Percentiles rank a stretch among this genome's conserved stretches.
phyloP scores from a whole-genome alignment of 176 grass and related monocot genomes.

The Hyparrhenia diplandra region DNA sequence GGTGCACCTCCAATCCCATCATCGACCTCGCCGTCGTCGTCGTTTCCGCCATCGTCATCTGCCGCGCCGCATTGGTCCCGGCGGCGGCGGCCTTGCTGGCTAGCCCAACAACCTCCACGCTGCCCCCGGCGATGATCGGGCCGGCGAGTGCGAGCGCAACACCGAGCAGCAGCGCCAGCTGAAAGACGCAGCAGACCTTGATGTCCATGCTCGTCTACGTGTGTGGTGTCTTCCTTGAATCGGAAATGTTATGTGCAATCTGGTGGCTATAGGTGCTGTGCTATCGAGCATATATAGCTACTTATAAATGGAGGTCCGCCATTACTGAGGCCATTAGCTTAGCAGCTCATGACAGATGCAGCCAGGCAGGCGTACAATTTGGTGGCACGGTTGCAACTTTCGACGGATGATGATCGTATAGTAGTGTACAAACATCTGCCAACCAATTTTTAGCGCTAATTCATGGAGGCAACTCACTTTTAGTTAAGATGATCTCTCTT shows the following conservation, averaged over 20 bases:
- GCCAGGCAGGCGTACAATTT: neutral
- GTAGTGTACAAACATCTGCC: neutral
- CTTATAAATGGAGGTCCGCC: neutral
- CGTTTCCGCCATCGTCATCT: too few species aligned
- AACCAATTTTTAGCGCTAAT: slow-evolving; percentile 21
- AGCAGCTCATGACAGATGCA: neutral
- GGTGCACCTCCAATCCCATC: slow-evolving; percentile 19
- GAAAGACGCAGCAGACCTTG: neutral
- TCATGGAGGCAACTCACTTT: neutral
- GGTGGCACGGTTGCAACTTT: slow-evolving; percentile 15
- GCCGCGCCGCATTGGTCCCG: neutral
- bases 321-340: too few species aligned
- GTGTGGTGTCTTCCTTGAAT: neutral
- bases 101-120: neutral
- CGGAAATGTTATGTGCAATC: neutral
- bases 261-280: neutral
- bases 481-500: neutral
- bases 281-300: neutral
- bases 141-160: neutral
- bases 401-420: neutral
- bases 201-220: slow-evolving; percentile 7
- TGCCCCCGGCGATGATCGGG: neutral
- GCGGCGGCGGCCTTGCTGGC: neutral
- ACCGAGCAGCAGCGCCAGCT: neutral
- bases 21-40: too few species aligned